phyloP scores from a whole-genome alignment of 2,329 filamentous ascomycete genomes.

The Cercospora zeae-maydis region DNA sequence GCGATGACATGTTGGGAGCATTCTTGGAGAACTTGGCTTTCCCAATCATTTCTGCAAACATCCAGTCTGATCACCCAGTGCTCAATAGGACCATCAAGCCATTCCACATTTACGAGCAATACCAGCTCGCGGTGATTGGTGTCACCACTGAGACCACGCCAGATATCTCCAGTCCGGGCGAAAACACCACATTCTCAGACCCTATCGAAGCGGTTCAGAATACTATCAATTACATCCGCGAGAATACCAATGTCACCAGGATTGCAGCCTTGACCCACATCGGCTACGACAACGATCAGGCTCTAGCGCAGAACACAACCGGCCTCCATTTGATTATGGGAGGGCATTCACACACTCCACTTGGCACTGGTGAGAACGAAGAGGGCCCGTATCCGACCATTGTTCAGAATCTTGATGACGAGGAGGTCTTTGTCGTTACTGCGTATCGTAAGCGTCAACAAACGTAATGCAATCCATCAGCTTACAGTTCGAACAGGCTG shows the following conservation, averaged over 20 bases:
- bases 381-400: constrained; percentile 63
- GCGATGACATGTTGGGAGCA: constrained; percentile 59
- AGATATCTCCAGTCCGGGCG: constrained; percentile 56
- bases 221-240: constrained; percentile 59
- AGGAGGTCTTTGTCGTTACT: constrained; percentile 66
- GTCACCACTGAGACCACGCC: constrained; percentile 60
- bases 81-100: constrained; percentile 63
- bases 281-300: constrained; percentile 61
- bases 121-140: constrained; percentile 61
- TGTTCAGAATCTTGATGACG: constrained; percentile 56
- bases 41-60: constrained; percentile 61
- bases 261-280: constrained; percentile 66
- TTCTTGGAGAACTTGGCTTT: constrained; percentile 64
- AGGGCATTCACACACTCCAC: constrained; percentile 56
- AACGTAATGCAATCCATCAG: neutral
- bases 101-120: constrained; percentile 61
- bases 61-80: constrained; percentile 56
- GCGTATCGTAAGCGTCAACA: constrained; percentile 49
- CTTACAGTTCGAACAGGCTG: constrained; percentile 38
- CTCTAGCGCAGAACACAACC: constrained; percentile 57
- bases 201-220: constrained; percentile 57
- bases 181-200: constrained; percentile 57
- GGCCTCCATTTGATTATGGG: constrained; percentile 67
- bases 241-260: constrained; percentile 59
- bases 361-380: constrained; percentile 58